phyloP scores from a whole-genome alignment of 306 rosid genomes.

The Dicorynia guianensis region DNA sequence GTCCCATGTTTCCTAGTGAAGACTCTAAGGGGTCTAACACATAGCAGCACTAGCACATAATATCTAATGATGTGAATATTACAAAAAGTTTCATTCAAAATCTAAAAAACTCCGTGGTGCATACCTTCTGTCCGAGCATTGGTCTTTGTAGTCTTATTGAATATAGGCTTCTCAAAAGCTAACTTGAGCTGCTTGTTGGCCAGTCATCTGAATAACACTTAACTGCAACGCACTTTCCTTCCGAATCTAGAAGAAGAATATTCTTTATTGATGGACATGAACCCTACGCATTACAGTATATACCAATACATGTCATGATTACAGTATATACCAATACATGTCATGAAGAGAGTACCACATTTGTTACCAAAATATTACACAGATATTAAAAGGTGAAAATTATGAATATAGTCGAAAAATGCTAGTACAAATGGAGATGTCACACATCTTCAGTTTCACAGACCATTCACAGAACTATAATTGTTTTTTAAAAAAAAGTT shows the following conservation, averaged over 20 bases:
- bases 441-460: too few relatives aligned
- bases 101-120: slow-evolving; percentile 10
- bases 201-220: slow-evolving; percentile 90
- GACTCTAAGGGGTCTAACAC: too few relatives aligned
- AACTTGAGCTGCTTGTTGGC: slow-evolving; percentile 76
- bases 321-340: background rate
- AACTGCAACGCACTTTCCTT: slow-evolving; percentile 93
- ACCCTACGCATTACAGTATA: slow-evolving; percentile 48
- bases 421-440: too few relatives aligned
- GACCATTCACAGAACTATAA: too few relatives aligned
- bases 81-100: background rate
- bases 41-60: background rate
- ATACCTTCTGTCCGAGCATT: slow-evolving; percentile 91
- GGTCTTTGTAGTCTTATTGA: slow-evolving; percentile 73
- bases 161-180: slow-evolving; percentile 84
- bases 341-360: too few relatives aligned
- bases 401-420: too few relatives aligned
- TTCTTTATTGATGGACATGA: slow-evolving; percentile 77
- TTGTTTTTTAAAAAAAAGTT: background rate
- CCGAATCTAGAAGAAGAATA: slow-evolving; percentile 84
- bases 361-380: too few relatives aligned
- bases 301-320: slow-evolving; percentile 10
- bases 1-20: too few relatives aligned
- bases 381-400: too few relatives aligned
- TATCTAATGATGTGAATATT: background rate